Percentiles rank a stretch among this genome's conserved stretches.
Conservation (phyloP, 352 stramenopile genomes). For the Hyaloperonospora brassicae region DNA sequence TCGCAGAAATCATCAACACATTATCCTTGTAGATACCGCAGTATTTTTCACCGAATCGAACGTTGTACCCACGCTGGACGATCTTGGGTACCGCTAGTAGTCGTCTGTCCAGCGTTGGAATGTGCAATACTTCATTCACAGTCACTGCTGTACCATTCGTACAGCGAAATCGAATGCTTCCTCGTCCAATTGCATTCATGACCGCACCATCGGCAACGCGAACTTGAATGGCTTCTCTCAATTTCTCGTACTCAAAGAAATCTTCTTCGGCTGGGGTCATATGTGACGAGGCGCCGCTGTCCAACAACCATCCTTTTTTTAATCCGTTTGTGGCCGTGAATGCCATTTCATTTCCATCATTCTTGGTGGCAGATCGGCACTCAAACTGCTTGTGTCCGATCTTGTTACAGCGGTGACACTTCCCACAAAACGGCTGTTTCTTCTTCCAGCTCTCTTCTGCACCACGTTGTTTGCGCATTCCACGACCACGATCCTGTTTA, state of each 20-base stretch:
- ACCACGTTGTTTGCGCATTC: too few species aligned
- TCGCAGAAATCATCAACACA: background rate
- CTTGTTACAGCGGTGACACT: background rate
- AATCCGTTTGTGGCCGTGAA: background rate
- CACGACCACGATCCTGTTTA: too few species aligned
- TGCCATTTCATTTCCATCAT: background rate
- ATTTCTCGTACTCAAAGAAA: background rate
- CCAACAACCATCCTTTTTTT: conserved; percentile 1
- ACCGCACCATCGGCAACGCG: background rate
- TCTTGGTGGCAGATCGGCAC: background rate
- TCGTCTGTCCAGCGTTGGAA: background rate
- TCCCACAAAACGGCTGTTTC: background rate
- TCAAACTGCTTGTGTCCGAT: background rate
- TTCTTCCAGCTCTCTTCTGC: background rate
- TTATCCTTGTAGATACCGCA: background rate
- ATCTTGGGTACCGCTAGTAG: background rate
- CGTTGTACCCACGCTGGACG: background rate
- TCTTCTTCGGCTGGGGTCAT: background rate
- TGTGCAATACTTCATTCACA: background rate
- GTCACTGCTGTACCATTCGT: background rate
- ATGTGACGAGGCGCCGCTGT: background rate
- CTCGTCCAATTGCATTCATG: background rate
- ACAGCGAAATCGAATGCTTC: background rate
- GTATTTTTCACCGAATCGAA: conserved; percentile 2
- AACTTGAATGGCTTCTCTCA: background rate